These are phyloP conservation scores for Nakaseomyces glabratus DNA, from an alignment of 1,139 yeast species.

Conservation along the genomic window DNA sequence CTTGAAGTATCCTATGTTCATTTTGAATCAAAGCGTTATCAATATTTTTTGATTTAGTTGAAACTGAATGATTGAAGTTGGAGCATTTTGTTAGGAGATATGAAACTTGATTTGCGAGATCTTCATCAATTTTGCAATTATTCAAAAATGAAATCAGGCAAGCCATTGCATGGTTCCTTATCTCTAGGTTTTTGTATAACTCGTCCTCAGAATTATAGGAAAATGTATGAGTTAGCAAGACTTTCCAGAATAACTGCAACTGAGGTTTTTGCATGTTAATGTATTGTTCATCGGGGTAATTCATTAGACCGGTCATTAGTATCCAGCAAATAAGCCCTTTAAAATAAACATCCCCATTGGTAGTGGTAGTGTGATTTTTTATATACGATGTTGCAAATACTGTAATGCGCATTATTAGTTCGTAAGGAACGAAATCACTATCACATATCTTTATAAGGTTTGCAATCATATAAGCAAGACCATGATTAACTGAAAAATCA, in stretches of 20 bases:
- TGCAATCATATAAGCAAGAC: slow-evolving; percentile 36
- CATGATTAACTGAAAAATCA: slow-evolving; percentile 34
- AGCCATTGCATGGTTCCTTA: slow-evolving; percentile 40
- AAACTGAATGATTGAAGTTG: slow-evolving; percentile 27
- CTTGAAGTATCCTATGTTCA: slow-evolving; percentile 38
- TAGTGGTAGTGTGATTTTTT: slow-evolving; percentile 29
- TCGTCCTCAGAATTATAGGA: slow-evolving; percentile 33
- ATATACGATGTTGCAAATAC: slow-evolving; percentile 31
- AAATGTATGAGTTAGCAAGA: slow-evolving; percentile 48
- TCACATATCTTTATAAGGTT: slow-evolving; percentile 31
- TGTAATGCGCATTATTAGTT: slow-evolving; percentile 32
- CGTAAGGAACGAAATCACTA: slow-evolving; percentile 33
- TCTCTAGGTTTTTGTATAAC: slow-evolving; percentile 37
- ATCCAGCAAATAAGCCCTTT: slow-evolving; percentile 58
- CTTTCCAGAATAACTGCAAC: slow-evolving; percentile 71
- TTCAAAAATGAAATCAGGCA: slow-evolving; percentile 39
- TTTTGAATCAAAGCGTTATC: slow-evolving; percentile 31
- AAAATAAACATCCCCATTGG: slow-evolving; percentile 32
- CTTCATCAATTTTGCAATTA: slow-evolving; percentile 32
- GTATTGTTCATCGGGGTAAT: slow-evolving; percentile 50
- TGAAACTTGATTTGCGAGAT: slow-evolving; percentile 37
- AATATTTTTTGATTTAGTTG: slow-evolving; percentile 17
- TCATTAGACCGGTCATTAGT: slow-evolving; percentile 65
- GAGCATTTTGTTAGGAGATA: slow-evolving; percentile 37
- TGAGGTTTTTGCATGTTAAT: slow-evolving; percentile 68